Base-by-base conservation (phyloP, 169 alveolate genomes). In the Plasmodium inui region DNA sequence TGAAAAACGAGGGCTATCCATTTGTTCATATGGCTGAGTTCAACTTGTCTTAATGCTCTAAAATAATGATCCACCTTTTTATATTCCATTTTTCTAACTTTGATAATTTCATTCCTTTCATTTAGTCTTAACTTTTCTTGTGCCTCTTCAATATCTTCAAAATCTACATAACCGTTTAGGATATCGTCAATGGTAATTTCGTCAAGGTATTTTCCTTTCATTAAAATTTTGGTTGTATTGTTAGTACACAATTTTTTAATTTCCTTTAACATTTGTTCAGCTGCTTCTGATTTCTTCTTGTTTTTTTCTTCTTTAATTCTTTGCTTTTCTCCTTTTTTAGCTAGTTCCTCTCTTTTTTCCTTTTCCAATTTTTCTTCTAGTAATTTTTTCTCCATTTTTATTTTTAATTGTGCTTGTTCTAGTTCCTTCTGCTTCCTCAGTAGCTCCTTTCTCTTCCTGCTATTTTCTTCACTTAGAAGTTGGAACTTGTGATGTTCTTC, bases 141-240 rank as follows among this genome's bases (percentile, higher is more conserved):
- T 32, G 97, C 98, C 89, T 94, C 97, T 76, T 97, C 99, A 6
- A 97, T 95, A 91, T 97, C 99, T 82, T 97, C 99, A 93, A 95
- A 97, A 84, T 96, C 97, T 34, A 97, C 97, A 53, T 94, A 93
- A 22, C 99, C 99, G 80, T 97, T 97, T 72, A 97, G 92, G 26
- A 97, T 97, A 86, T 97, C 98, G 2, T 96, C 98, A 70, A 97
- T 96, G 74, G 96, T 97, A 46, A 97, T 96, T 81, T 97, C 99
- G 61, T 96, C 98, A 28, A 97, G 86, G 34, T 93, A 95, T 82
- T 97, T 97, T 44, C 99, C 99, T 96, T 97, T 97, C 71, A 97
- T 93, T 57, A 94, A 79, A 53, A 97, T 94, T 92, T 96, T 97
- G 78, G 95, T 82, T 14, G 97, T 83, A 85, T 88, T 95, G 50